Conservation (phyloP, 2,329 filamentous ascomycete genomes). For the Pseudocercospora crystallina region DNA sequence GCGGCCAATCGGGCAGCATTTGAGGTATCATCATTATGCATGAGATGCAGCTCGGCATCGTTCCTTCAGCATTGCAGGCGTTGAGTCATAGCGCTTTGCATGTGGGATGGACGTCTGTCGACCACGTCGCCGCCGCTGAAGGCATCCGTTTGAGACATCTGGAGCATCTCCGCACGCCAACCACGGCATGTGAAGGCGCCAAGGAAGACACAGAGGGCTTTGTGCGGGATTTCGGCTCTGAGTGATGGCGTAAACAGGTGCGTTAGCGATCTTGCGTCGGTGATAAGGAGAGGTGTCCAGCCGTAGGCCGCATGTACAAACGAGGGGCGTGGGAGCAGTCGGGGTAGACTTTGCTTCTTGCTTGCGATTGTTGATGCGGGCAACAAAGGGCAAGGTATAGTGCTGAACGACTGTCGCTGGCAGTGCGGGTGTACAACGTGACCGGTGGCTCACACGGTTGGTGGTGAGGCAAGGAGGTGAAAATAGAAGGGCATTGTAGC, state of each 20-base stretch:
- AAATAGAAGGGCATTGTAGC: no score
- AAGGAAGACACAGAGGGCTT: no score
- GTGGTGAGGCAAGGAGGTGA: no score
- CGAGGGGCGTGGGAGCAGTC: constrained; percentile 2
- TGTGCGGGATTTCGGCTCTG: no score
- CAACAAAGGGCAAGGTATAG: constrained; percentile 3
- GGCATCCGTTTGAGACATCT: no score
- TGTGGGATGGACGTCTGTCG: constrained; percentile 2
- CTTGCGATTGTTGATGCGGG: constrained; percentile 4
- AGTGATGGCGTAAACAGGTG: no score
- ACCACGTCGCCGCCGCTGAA: no score
- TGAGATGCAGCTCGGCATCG: constrained; percentile 19
- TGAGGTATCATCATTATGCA: constrained; percentile 18
- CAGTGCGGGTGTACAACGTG: background rate
- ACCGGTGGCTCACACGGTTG: background rate
- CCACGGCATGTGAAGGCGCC: no score
- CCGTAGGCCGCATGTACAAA: background rate
- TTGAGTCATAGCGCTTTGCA: constrained; percentile 19
- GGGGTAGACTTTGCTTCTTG: constrained; percentile 3
- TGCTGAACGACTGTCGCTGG: background rate
- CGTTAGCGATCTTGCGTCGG: background rate
- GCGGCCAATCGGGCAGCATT: constrained; percentile 16
- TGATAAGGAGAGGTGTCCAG: background rate
- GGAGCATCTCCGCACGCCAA: no score
- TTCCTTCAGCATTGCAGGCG: constrained; percentile 4